A percentile compares a stretch with the other conserved stretches of the same genome.
These are phyloP conservation scores for Pyrrhoderma lamaoense DNA, from an alignment of 1,284 basidiomycete genomes.

Conservation along the genomic window DNA sequence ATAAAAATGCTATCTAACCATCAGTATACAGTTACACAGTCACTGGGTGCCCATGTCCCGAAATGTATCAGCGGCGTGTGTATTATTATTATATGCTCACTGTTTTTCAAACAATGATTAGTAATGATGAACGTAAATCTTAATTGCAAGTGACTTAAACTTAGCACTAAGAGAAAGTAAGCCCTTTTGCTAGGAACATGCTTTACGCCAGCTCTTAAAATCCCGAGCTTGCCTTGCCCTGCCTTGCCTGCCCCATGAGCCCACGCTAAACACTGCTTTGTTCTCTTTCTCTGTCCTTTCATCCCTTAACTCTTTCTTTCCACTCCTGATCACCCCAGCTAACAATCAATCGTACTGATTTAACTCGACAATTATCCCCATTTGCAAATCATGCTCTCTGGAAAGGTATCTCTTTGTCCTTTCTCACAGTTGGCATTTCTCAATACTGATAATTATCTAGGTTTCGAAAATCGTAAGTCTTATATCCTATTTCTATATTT, in stretches of 20 bases:
- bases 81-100: too few relatives aligned
- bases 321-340: background rate
- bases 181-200: constrained; percentile 8
- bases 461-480: constrained; percentile 14
- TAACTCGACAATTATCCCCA: background rate
- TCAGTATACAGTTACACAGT: too few relatives aligned
- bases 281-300: too few relatives aligned
- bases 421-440: background rate
- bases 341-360: background rate
- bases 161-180: too few relatives aligned
- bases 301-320: background rate
- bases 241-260: constrained; percentile 13
- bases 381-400: constrained; percentile 8
- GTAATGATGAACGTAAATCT: too few relatives aligned
- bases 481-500: background rate
- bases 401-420: constrained; percentile 1
- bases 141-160: too few relatives aligned
- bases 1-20: too few relatives aligned
- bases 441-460: background rate
- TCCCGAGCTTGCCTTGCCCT: too few relatives aligned
- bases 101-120: too few relatives aligned
- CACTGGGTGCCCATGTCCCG: too few relatives aligned
- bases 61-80: too few relatives aligned
- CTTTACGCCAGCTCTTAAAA: constrained; percentile 4
- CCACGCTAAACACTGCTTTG: background rate